Evolutionary conservation across 768 basidiomycete species (phyloP).

Genomic region (Sarcodon aspratus): DNA sequence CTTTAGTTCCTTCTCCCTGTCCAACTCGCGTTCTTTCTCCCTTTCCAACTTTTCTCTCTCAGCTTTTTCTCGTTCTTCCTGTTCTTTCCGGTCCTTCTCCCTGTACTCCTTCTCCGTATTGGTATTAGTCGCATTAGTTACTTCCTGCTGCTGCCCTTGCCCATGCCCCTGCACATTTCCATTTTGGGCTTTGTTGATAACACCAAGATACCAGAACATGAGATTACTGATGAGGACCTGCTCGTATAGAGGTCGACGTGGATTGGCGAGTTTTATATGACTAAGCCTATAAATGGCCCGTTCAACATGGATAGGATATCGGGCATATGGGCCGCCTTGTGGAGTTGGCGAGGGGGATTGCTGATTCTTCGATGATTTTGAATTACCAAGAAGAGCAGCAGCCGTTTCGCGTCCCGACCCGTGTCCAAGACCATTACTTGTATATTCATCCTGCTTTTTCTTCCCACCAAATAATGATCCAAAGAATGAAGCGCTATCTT

Average conservation of each 20-base stretch:
- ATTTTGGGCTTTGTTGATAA: slow-evolving; percentile 80
- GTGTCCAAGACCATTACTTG: slow-evolving; percentile 21
- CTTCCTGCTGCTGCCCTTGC: slow-evolving; percentile 4
- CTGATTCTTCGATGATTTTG: slow-evolving; percentile 60
- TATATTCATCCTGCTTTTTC: slow-evolving; percentile 75
- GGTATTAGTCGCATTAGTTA: slow-evolving; percentile 13
- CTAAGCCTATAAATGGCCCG: slow-evolving; percentile 94
- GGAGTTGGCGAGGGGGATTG: slow-evolving; percentile 54
- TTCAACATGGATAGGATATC: slow-evolving; percentile 98
- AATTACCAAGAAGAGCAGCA: slow-evolving; percentile 73
- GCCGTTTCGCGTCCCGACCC: slow-evolving; percentile 69
- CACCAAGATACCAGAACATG: slow-evolving; percentile 99
- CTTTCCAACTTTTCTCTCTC: slow-evolving; percentile 14
- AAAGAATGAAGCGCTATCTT: slow-evolving; percentile 72
- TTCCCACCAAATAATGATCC: slow-evolving; percentile 82
- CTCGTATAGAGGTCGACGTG: slow-evolving; percentile 91
- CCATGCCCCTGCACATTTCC: slow-evolving; percentile 7
- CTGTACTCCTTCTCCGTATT: slow-evolving; percentile 22
- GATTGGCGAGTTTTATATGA: slow-evolving; percentile 98
- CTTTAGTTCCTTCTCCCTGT: slow-evolving; percentile 36
- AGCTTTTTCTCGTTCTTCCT: slow-evolving; percentile 25
- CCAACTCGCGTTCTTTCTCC: slow-evolving; percentile 17
- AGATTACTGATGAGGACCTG: slow-evolving; percentile 89
- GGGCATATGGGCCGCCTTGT: slow-evolving; percentile 41
- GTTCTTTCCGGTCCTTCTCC: slow-evolving; percentile 26